Evolutionary conservation across 345 rosid genomes (phyloP).

Genomic region (Eucalyptus microcorys): DNA sequence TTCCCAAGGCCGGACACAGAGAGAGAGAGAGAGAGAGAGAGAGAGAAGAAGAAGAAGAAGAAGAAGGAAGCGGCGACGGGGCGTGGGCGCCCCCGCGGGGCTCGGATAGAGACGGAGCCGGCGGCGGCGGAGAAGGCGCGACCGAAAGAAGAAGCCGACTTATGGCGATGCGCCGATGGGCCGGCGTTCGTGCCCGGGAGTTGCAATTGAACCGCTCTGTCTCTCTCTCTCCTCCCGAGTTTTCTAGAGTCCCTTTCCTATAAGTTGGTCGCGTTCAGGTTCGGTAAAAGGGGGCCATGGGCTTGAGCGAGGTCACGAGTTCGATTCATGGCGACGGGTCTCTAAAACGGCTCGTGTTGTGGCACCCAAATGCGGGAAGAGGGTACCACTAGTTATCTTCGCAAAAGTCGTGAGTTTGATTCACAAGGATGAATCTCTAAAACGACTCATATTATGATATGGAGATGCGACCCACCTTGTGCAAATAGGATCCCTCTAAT

Average conservation of each 20-base stretch:
- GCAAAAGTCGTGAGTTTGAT: background rate
- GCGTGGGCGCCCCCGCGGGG: background rate
- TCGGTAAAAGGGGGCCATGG: background rate
- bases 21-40: background rate
- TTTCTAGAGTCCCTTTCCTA: background rate
- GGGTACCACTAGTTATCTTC: too few relatives aligned
- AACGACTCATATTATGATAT: fast-evolving
- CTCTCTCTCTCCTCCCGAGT: background rate
- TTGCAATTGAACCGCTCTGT: background rate
- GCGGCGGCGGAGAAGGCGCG: background rate
- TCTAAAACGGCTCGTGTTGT: too few relatives aligned
- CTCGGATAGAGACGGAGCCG: background rate
- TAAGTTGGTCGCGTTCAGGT: background rate
- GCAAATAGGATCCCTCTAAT: fast-evolving
- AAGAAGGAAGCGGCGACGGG: background rate
- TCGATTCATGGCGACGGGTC: too few relatives aligned
- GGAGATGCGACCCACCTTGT: fast-evolving
- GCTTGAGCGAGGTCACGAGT: background rate
- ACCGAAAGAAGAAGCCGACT: background rate
- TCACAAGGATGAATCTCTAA: too few relatives aligned
- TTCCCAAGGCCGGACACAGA: background rate
- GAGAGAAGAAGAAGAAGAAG: too few relatives aligned
- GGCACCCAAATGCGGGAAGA: too few relatives aligned
- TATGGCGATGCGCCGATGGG: background rate
- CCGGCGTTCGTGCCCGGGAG: background rate